Evolutionary conservation across 2,329 filamentous ascomycete species (phyloP).

Genomic region (Septoria petroselini): DNA sequence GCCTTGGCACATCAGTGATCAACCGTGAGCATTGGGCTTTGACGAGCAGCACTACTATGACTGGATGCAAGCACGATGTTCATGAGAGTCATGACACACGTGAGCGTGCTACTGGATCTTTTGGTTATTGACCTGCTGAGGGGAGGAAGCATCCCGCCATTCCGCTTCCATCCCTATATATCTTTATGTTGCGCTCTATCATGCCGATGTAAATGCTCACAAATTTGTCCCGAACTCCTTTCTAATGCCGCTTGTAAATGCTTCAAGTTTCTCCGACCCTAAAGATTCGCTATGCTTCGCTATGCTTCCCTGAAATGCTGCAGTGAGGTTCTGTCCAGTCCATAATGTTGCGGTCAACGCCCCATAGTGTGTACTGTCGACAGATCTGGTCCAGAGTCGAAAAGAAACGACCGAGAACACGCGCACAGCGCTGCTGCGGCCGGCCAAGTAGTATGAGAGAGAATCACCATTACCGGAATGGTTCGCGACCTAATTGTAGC

Average conservation of each 20-base stretch:
- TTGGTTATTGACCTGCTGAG: constrained; percentile 12
- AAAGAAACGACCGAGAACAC: background rate
- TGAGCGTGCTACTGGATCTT: no score
- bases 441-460: constrained; percentile 10
- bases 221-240: constrained; percentile 11
- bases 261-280: no score
- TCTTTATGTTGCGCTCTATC: constrained; percentile 1
- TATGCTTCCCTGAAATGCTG: no score
- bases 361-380: background rate
- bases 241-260: constrained; percentile 11
- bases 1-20: no score
- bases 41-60: no score
- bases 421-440: constrained; percentile 15
- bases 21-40: no score
- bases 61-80: no score
- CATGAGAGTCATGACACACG: no score
- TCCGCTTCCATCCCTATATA: background rate
- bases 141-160: background rate
- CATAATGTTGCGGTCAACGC: no score
- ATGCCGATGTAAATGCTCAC: constrained; percentile 2
- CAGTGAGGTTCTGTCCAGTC: background rate
- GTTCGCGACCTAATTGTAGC: constrained; percentile 22
- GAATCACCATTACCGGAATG: constrained; percentile 10
- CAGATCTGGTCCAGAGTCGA: background rate
- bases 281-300: background rate